Evolutionary conservation across 352 stramenopile species (phyloP).

Genomic region (Paralagenidium karlingii): DNA sequence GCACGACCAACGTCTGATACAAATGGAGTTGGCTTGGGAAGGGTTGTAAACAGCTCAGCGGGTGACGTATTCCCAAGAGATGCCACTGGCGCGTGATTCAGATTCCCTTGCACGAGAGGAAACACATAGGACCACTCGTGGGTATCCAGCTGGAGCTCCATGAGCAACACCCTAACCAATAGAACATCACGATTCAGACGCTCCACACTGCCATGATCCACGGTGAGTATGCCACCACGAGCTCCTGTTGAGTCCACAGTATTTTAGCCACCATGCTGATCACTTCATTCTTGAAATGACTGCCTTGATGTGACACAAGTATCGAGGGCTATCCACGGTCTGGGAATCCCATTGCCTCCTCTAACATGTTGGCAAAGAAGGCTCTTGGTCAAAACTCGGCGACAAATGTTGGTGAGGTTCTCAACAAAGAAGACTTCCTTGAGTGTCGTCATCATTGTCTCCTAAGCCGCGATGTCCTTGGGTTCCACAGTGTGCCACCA

Average conservation of each 20-base stretch:
- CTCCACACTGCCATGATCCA: conserved; percentile 8
- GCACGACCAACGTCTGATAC: not conserved
- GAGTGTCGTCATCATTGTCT: conserved; percentile 4
- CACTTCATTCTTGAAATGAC: conserved; percentile 12
- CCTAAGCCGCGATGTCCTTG: conserved; percentile 7
- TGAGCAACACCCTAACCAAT: conserved; percentile 2
- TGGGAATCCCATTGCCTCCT: conserved; percentile 1
- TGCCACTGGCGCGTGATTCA: conserved; percentile 1
- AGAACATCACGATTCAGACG: conserved; percentile 10
- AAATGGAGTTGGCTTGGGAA: not conserved
- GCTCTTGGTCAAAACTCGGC: conserved; percentile 5
- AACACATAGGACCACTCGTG: conserved; percentile 5
- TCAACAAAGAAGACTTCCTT: conserved; percentile 3
- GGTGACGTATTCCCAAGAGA: conserved; percentile 3
- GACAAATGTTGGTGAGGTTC: not conserved
- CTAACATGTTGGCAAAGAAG: conserved; percentile 12
- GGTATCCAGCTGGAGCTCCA: conserved; percentile 6
- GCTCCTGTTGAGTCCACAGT: conserved; percentile 1
- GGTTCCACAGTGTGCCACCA: conserved; percentile 8
- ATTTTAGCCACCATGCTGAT: conserved; percentile 10
- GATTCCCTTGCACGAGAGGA: conserved; percentile 2
- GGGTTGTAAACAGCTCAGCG: conserved; percentile 7
- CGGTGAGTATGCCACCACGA: conserved; percentile 5
- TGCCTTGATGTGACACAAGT: conserved; percentile 8
- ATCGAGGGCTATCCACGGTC: conserved; percentile 4